These are phyloP conservation scores for Shiraia sp. DNA, from an alignment of 2,329 filamentous ascomycete genomes.

Conservation along the genomic window DNA sequence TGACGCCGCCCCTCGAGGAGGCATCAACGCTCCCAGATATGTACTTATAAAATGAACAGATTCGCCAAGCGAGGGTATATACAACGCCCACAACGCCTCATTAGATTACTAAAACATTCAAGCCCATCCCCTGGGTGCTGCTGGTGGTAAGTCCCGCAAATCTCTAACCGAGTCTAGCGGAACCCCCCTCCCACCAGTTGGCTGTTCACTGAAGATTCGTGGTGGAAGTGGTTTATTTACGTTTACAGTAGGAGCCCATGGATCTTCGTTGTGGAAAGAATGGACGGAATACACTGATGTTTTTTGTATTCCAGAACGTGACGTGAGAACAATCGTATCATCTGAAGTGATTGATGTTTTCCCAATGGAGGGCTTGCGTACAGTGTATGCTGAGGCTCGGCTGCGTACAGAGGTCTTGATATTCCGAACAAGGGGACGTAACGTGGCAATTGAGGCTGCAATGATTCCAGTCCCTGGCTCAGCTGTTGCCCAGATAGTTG, in stretches of 20 bases:
- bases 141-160: no score
- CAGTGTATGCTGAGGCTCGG: conserved; percentile 17
- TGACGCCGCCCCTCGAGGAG: no score
- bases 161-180: not conserved
- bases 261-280: conserved; percentile 10
- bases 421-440: conserved; percentile 50
- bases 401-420: conserved; percentile 23
- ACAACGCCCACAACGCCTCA: not conserved
- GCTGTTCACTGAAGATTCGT: conserved; percentile 14
- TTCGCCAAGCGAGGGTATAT: conserved; percentile 5
- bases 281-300: conserved; percentile 13
- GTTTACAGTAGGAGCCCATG: conserved; percentile 24
- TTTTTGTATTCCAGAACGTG: conserved; percentile 9
- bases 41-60: not conserved
- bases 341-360: conserved; percentile 2
- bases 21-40: no score
- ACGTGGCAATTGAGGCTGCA: conserved; percentile 52
- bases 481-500: conserved; percentile 52
- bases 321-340: conserved; percentile 22
- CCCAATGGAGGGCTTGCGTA: conserved; percentile 9
- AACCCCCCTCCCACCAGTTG: conserved; percentile 3
- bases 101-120: not conserved
- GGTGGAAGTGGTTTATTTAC: conserved; percentile 19
- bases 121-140: not conserved
- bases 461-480: conserved; percentile 57